Percentiles rank a stretch among this genome's conserved stretches.
Evolutionary conservation across 257 asterid species (phyloP).

Genomic region (Nicotiana benthamiana): DNA sequence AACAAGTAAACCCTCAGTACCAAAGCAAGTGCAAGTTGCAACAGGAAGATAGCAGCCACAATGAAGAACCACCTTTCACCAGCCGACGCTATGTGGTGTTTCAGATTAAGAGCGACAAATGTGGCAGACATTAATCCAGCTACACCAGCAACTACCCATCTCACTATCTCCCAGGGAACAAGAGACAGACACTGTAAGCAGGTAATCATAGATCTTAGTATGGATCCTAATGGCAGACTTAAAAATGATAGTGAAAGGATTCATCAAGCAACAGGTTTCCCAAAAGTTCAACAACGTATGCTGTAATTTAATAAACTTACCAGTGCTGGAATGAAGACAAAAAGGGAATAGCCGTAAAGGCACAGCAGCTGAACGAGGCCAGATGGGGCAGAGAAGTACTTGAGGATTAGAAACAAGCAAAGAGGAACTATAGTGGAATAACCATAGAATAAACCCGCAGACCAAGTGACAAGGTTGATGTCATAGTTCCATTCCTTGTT

Average conservation of each 20-base stretch:
- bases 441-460: slow-evolving; percentile 94
- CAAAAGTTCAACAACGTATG: neutral
- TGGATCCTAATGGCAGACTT: neutral
- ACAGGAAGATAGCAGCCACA: slow-evolving; percentile 80
- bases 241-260: neutral
- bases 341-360: slow-evolving; percentile 91
- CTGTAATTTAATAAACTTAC: slow-evolving; percentile 31
- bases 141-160: slow-evolving; percentile 90
- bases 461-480: slow-evolving; percentile 84
- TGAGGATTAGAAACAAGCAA: slow-evolving; percentile 68
- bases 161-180: slow-evolving; percentile 67
- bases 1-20: slow-evolving; percentile 76
- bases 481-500: slow-evolving; percentile 83
- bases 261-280: neutral
- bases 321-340: slow-evolving; percentile 93
- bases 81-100: slow-evolving; percentile 82
- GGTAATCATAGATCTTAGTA: neutral
- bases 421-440: slow-evolving; percentile 79
- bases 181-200: slow-evolving; percentile 81
- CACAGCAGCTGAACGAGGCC: slow-evolving; percentile 85
- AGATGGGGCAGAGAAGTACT: slow-evolving; percentile 94
- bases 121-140: slow-evolving; percentile 95
- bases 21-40: slow-evolving; percentile 94
- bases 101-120: slow-evolving; percentile 82
- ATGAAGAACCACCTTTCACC: slow-evolving; percentile 94